These are phyloP conservation scores for Teratosphaeria gauchensis DNA, from an alignment of 2,329 filamentous ascomycete species.

Conservation along the genomic window DNA sequence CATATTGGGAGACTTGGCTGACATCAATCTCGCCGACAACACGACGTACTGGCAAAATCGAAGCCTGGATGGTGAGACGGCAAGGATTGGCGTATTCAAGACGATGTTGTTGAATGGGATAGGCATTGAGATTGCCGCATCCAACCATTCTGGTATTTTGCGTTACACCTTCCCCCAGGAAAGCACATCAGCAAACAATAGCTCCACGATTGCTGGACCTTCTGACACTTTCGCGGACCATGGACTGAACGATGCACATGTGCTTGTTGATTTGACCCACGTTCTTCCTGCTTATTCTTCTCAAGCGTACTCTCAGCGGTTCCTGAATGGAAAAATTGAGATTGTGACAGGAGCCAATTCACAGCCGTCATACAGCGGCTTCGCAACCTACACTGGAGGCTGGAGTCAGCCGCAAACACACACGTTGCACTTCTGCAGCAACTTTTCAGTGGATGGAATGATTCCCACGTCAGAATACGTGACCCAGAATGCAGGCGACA, in stretches of 20 bases:
- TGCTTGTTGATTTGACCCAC: not conserved
- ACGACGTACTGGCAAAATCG: not conserved
- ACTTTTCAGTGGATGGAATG: not conserved
- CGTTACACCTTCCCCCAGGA: constrained; percentile 47
- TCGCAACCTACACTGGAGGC: not conserved
- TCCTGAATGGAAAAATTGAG: not conserved
- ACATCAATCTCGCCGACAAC: not conserved
- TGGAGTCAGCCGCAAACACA: not conserved
- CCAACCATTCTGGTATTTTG: constrained; percentile 48
- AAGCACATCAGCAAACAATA: not conserved
- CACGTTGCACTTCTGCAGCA: not conserved
- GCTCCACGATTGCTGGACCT: no score
- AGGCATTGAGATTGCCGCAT: constrained; percentile 48
- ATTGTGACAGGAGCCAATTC: not conserved
- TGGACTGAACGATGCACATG: not conserved
- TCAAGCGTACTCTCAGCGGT: constrained; percentile 49
- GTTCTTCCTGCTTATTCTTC: constrained; percentile 42
- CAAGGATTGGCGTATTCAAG: constrained; percentile 46
- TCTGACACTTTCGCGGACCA: not conserved
- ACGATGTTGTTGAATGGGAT: constrained; percentile 47
- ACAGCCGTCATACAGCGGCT: not conserved
- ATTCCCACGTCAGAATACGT: not conserved
- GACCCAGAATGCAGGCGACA: not conserved
- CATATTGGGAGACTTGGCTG: constrained; percentile 6
- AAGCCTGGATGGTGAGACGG: not conserved